Conservation (phyloP, 805 yeast species). For the Kuraishia borneana region DNA sequence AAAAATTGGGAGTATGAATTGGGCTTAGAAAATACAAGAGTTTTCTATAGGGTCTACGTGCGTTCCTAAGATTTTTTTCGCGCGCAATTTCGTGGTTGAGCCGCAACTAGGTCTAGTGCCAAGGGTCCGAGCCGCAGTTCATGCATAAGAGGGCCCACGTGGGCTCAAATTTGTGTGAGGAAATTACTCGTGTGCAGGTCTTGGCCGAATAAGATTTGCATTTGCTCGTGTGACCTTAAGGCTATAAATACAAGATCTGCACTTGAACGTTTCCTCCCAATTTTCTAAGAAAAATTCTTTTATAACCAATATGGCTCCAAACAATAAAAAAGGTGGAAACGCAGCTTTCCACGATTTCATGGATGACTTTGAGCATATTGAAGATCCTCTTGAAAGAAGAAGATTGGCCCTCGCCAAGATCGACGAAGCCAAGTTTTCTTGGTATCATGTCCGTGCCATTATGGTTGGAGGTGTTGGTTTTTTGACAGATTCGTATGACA, state of each 20-base stretch:
- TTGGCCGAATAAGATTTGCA: neutral
- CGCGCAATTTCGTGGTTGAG: too few relatives aligned
- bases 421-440: constrained; percentile 45
- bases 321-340: constrained; percentile 29
- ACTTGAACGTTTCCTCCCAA: neutral
- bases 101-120: too few relatives aligned
- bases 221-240: constrained; percentile 1
- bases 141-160: constrained; percentile 1
- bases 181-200: neutral
- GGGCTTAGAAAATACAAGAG: constrained; percentile 81
- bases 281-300: neutral
- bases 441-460: constrained; percentile 47
- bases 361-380: constrained; percentile 42
- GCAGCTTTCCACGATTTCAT: constrained; percentile 48
- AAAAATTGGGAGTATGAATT: constrained; percentile 46
- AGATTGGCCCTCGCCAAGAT: constrained; percentile 49
- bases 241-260: neutral
- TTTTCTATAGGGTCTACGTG: constrained; percentile 65
- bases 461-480: constrained; percentile 76
- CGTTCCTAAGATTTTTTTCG: too few relatives aligned
- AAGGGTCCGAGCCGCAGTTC: too few relatives aligned
- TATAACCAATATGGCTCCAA: neutral
- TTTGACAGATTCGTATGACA: constrained; percentile 76
- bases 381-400: constrained; percentile 48
- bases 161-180: neutral